Evolutionary conservation across 139 green algal genomes (phyloP).

Genomic region (Picochlorum costavermella): DNA sequence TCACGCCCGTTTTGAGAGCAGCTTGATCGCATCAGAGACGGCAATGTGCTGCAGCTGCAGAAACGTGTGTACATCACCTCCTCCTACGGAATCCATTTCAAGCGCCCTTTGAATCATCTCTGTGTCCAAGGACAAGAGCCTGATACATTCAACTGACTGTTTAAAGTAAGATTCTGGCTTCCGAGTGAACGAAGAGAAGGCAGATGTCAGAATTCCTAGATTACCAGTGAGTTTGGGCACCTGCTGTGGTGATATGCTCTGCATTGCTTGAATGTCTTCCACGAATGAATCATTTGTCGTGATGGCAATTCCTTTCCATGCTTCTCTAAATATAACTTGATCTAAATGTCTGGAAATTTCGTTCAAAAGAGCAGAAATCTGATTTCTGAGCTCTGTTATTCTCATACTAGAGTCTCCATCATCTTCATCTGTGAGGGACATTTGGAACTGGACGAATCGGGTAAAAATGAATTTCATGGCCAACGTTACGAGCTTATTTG

Average conservation of each 20-base stretch:
- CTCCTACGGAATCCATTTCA: no score
- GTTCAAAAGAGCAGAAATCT: constrained; percentile 23
- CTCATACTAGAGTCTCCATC: background rate
- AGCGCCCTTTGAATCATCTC: no score
- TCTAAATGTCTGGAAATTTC: constrained; percentile 33
- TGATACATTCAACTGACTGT: constrained; percentile 33
- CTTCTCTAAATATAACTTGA: constrained; percentile 38
- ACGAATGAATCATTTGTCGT: constrained; percentile 34
- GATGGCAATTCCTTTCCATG: constrained; percentile 37
- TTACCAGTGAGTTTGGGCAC: constrained; percentile 25
- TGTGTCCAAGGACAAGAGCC: no score
- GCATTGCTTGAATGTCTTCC: constrained; percentile 48
- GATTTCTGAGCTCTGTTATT: constrained; percentile 18
- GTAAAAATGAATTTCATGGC: constrained; percentile 28
- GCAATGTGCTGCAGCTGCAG: no score
- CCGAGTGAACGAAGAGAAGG: constrained; percentile 35
- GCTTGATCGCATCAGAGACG: no score
- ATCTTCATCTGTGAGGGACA: background rate
- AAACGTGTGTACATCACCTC: no score
- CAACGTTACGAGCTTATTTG: constrained; percentile 38
- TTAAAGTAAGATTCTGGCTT: constrained; percentile 40
- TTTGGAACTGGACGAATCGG: constrained; percentile 15
- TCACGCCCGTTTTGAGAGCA: no score
- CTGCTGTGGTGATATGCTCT: constrained; percentile 26
- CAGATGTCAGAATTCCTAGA: constrained; percentile 15